Base-by-base conservation (phyloP, 805 yeast genomes). In the Clavispora phyllophila region DNA sequence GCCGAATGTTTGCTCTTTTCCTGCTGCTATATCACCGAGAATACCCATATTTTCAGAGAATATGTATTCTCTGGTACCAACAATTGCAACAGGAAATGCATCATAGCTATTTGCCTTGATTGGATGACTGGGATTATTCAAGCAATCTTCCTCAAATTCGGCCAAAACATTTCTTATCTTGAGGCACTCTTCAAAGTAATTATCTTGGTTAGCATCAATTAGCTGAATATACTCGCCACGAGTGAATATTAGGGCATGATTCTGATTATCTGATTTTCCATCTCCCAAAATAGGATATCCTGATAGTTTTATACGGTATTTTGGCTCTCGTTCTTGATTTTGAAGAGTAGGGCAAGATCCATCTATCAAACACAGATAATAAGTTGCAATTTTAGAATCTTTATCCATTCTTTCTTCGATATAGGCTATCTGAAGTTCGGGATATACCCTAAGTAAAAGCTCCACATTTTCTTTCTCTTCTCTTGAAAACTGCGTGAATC, bases 1-100 rank as follows among this genome's bases (percentile, higher is more conserved):
- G 69, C 95, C 95, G 60, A 85, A 85, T 43, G 93, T 84, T 66
- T 85, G 95, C 71, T 85, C 95, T 62, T 85, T 85, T 67, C 93
- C 93, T 37, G 95, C 95, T 41, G 95, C 95, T 59, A 85, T 84
- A 69, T 85, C 95, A 70, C 93, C 95, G 41, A 85, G 70, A 51
- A 85, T 80, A 65, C 95, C 95, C 47, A 87, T 76, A 69, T 84
- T 85, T 66, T 85, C 93, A 41, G 91, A 84, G 77, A 85, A 85
- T 57, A 85, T 84, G 63, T 85, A 85, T 65, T 85, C 95, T 70
- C 95, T 76, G 25, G 93, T 88, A 66, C 95, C 95, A 49, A 85
- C 83, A 54, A 85, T 84, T 26, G 95, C 93, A 50, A 85, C 93
- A 28, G 90, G 90, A 14, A 55, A 76, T 4, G 15, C 4, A 3